Conservation (phyloP, 306 rosid genomes). For the Trichosanthes truncata region DNA sequence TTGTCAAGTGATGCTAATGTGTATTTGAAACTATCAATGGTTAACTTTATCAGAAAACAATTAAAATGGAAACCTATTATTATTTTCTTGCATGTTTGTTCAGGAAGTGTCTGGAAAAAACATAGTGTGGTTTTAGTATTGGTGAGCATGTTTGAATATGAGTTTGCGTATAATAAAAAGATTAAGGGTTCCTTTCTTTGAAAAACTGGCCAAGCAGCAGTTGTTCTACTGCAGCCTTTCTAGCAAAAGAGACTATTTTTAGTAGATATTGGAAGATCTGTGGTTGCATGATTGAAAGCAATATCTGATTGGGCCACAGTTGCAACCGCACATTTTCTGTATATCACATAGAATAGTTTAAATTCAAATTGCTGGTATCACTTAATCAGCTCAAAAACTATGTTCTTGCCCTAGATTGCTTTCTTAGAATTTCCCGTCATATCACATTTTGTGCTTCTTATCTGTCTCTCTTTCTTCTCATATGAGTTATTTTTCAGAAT, state of each 20-base stretch:
- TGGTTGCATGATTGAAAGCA: neutral
- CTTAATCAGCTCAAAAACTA: neutral
- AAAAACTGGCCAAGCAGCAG: neutral
- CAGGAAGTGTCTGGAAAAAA: neutral
- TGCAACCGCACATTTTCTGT: neutral
- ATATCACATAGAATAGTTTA: neutral
- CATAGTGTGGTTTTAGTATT: neutral
- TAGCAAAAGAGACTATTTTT: neutral
- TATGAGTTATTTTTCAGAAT: neutral
- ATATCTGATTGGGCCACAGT: neutral
- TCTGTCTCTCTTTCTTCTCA: neutral
- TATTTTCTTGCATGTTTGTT: neutral
- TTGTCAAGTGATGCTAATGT: neutral
- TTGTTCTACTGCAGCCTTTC: neutral
- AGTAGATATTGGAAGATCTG: neutral
- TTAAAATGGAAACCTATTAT: neutral
- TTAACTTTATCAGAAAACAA: neutral
- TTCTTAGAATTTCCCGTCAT: neutral
- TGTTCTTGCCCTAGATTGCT: neutral
- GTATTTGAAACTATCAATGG: neutral
- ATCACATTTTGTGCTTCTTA: neutral
- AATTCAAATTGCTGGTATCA: neutral
- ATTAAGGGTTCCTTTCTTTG: neutral
- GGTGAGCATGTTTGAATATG: neutral
- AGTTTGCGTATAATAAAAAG: neutral